Evolutionary conservation across 2,329 filamentous ascomycete genomes (phyloP).

Genomic region (Fusarium scirpi): DNA sequence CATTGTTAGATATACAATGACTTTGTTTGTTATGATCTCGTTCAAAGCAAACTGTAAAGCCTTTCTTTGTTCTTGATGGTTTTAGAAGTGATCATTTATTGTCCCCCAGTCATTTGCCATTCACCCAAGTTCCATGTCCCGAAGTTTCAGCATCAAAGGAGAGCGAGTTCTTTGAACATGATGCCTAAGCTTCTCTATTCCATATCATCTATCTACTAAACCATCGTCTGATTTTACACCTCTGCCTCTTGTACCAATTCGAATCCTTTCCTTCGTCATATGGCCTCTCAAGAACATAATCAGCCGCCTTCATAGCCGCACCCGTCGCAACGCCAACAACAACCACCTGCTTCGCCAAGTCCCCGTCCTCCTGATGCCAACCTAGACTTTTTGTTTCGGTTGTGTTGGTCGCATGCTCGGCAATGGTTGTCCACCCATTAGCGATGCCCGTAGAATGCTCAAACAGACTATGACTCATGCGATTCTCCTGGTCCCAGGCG

Average conservation of each 20-base stretch:
- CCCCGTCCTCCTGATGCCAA: background rate
- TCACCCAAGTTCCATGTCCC: background rate
- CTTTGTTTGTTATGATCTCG: background rate
- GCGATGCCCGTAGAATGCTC: background rate
- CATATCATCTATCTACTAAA: background rate
- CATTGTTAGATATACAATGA: rapidly evolving
- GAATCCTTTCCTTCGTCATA: background rate
- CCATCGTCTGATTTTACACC: background rate
- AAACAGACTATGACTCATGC: background rate
- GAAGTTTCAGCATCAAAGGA: background rate
- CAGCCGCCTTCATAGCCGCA: background rate
- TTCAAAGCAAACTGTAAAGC: rapidly evolving
- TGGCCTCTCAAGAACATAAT: background rate
- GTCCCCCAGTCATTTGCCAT: background rate
- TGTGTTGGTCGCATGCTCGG: background rate
- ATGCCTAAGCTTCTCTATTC: too few relatives aligned
- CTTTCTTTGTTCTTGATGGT: background rate
- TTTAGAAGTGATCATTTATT: too few relatives aligned
- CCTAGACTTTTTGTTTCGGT: background rate
- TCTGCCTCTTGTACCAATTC: background rate
- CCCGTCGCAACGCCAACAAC: background rate
- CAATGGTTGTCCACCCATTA: background rate
- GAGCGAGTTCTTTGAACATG: background rate
- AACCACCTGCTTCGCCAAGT: background rate
- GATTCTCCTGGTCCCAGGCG: background rate